phyloP scores from a whole-genome alignment of 495 filamentous ascomycete species.

The Neurospora sp. region DNA sequence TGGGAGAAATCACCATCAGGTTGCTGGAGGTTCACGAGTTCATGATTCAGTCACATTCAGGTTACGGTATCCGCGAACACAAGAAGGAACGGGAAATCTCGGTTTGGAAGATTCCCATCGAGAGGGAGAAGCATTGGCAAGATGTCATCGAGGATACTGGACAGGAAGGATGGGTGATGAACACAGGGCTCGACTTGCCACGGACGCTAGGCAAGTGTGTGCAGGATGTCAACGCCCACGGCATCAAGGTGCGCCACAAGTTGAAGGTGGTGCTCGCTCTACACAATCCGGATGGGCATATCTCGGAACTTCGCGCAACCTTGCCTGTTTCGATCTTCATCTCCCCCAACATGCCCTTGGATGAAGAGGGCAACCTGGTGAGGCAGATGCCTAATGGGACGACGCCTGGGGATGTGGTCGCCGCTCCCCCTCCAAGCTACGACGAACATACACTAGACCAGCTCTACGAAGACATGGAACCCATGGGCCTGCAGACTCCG shows the following conservation, averaged over 20 bases:
- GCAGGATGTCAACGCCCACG: slow-evolving; percentile 72
- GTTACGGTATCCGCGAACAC: slow-evolving; percentile 44
- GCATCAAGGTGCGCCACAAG: slow-evolving; percentile 82
- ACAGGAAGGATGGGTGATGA: slow-evolving; percentile 66
- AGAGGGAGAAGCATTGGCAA: slow-evolving; percentile 46
- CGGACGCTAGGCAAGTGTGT: slow-evolving; percentile 67
- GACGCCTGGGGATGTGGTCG: slow-evolving; percentile 19
- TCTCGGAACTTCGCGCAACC: slow-evolving; percentile 81
- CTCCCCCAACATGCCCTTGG: slow-evolving; percentile 77
- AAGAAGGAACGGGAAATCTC: slow-evolving; percentile 52
- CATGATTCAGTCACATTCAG: slow-evolving; percentile 37
- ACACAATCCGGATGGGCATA: slow-evolving; percentile 86
- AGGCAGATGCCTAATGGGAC: slow-evolving; percentile 38
- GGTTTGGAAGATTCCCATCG: slow-evolving; percentile 51
- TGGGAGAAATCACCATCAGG: slow-evolving; percentile 64
- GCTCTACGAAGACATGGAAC: slow-evolving; percentile 76
- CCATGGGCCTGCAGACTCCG: slow-evolving; percentile 66
- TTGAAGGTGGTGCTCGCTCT: slow-evolving; percentile 76
- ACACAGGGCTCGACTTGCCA: slow-evolving; percentile 59
- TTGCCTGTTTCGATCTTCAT: slow-evolving; percentile 86
- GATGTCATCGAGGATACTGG: slow-evolving; percentile 61
- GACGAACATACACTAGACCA: slow-evolving; percentile 79
- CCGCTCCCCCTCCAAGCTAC: slow-evolving; percentile 75
- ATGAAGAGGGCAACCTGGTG: slow-evolving; percentile 65
- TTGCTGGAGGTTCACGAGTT: slow-evolving; percentile 71